Evolutionary conservation across 495 filamentous ascomycete species (phyloP), one percentile per base, ranked within the genome.

Genomic region (Neurospora sp.): DNA sequence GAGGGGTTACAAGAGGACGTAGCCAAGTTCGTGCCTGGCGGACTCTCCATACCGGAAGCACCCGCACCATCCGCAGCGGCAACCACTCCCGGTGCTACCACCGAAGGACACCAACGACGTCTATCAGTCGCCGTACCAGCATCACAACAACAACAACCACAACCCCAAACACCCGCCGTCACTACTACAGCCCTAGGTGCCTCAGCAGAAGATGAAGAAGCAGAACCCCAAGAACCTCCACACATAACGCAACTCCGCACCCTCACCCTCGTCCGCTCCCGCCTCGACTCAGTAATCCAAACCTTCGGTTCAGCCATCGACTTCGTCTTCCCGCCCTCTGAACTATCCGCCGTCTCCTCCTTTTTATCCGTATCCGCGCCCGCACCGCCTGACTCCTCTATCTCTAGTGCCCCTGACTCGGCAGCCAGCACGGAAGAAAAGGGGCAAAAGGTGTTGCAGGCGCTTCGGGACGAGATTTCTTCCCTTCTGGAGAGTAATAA

Each of bases 221-320:
- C 59, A 16, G 72, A 74, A 39, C 70, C 75, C 12, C 75, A 76
- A 16, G 90, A 94, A 75, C 92, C 93, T 5, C 84, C 87, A 22
- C 92, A 90, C 77, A 91, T 98, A 72, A 85, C 86, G 22, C 88
- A 92, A 69, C 86, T 99, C 59, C 91, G 92, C 75, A 98, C 92
- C 27, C 85, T 98, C 14, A 91, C 90, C 27, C 86, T 89, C n/a
- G 93, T 97, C 20, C 90, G 94, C 71, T 82, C 88, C 1, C 90
- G 93, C 18, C 85, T 99, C 12, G 93, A 97, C 76, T 87, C 90
- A 1, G 93, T 97, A 8, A 92, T 97, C 68, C 90, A 91, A 79
- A 91, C 90, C 31, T 99, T 98, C 78, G 94, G 94, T 70, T 90
- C 94, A 73, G 96, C 96, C 10, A 95, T 98, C 90, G 89, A 94